Base-by-base conservation (phyloP, 2,329 filamentous ascomycete species). In the Beauveria caledonica region DNA sequence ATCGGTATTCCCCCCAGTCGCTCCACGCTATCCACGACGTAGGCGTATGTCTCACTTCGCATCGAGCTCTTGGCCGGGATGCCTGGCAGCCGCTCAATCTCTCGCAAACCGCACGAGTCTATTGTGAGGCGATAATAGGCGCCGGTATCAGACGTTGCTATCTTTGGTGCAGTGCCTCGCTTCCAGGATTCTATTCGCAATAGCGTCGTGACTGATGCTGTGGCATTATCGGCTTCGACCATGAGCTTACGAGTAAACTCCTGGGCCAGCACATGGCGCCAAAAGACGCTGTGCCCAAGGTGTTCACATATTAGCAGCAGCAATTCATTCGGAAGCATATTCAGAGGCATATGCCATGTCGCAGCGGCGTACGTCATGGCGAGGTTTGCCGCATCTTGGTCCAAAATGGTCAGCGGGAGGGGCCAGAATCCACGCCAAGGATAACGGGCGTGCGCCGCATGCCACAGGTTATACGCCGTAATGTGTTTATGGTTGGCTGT, bases 341-440 rank as follows among this genome's bases (percentile, higher is more conserved):
- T 21, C 46, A 51, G 25, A 7, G 56, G 44, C n/a, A 58, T 42
- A 10, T 3, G 36, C 56, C 46, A 51, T n/a, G 51, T 10, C 21
- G 56, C 11, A 3, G 36, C 46, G 13, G 46, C 56, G 23, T 52
- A 48, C 6, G n/a, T n/a, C 56, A 29, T 44, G 46, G 56, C 56
- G 5, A 44, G 23, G 13, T n/a, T 44, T n/a, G 36, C 46, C n/a
- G 56, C 56, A 10, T 58, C 46, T 17, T 58, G 13, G 25, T 44
- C 56, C 46, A 51, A 6, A 8, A 51, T 33, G 23, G 46, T 44
- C 36, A 33, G 23, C 21, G 56, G 56, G 17, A 58, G 25, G 5
- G 56, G 56, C 56, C 56, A 58, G 17, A 58, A 58, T 1, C 56
- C 56, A n/a, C 56, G 56, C 56, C 56, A 58, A 5, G 56, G 56